These are phyloP conservation scores for Linum tenue DNA, from an alignment of 345 rosid genomes.

Conservation along the genomic window DNA sequence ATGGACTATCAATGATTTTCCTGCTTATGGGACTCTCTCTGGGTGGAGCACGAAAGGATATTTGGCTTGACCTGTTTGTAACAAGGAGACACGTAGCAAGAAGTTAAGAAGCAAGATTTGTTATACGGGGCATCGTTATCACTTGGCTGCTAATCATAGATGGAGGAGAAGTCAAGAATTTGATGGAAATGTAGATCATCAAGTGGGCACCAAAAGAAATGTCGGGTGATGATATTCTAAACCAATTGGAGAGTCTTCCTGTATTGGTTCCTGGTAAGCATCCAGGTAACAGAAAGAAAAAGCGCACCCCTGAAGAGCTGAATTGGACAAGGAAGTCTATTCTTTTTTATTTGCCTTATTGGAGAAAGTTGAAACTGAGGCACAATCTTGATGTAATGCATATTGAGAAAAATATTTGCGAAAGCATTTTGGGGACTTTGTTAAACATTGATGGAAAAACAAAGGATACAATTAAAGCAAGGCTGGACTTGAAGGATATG, in stretches of 20 bases:
- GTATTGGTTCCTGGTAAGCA: background rate
- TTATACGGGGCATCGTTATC: background rate
- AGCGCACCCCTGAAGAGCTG: background rate
- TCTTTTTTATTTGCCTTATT: background rate
- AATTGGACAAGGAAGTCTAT: background rate
- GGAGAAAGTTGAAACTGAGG: background rate
- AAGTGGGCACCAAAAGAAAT: background rate
- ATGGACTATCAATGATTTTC: slow-evolving; percentile 1
- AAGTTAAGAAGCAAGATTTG: too few relatives aligned
- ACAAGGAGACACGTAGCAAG: too few relatives aligned
- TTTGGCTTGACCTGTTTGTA: too few relatives aligned
- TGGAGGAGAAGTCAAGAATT: slow-evolving; percentile 2
- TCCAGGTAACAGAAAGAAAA: background rate
- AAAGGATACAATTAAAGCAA: too few relatives aligned
- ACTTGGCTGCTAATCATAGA: background rate
- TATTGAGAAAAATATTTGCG: too few relatives aligned
- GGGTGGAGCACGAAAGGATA: too few relatives aligned
- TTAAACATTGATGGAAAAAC: too few relatives aligned
- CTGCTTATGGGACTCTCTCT: too few relatives aligned
- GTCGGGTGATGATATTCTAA: background rate
- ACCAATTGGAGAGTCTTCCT: background rate
- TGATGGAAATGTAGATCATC: background rate
- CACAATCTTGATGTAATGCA: too few relatives aligned
- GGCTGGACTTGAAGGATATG: too few relatives aligned
- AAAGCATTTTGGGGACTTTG: too few relatives aligned